Evolutionary conservation across 225 moss, liverwort and hornwort genomes (phyloP).

Genomic region (Takakia lepidozioides): DNA sequence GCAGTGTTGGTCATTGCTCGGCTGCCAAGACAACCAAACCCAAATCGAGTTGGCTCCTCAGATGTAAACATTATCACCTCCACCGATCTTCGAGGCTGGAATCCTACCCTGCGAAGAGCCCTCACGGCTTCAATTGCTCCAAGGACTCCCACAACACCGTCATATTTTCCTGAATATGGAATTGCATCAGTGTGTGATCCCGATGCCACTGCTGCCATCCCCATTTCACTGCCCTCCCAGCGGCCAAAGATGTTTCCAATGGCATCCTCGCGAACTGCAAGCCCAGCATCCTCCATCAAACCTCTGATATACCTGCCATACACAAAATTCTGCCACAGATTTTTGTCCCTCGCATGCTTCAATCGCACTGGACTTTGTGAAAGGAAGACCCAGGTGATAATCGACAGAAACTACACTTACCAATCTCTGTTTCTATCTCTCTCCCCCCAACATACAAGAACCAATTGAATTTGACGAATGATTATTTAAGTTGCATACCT

Average conservation of each 20-base stretch:
- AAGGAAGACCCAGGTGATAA: neutral
- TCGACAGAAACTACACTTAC: neutral
- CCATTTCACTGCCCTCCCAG: constrained; percentile 64
- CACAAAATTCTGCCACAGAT: neutral
- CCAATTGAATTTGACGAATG: neutral
- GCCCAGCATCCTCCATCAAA: constrained; percentile 65
- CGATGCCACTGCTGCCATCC: constrained; percentile 55
- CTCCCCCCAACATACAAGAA: neutral
- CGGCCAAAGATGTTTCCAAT: constrained; percentile 78
- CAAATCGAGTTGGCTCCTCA: constrained; percentile 97
- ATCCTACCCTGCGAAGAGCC: constrained; percentile 51
- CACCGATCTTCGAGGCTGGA: constrained; percentile 56
- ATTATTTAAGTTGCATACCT: constrained; percentile 17
- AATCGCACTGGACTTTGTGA: no score
- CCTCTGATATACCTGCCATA: constrained; percentile 61
- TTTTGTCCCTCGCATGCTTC: neutral
- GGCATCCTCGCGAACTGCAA: constrained; percentile 71
- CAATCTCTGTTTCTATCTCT: neutral
- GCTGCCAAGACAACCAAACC: constrained; percentile 97
- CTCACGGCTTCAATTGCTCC: constrained; percentile 81
- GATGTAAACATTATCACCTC: constrained; percentile 96
- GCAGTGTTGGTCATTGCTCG: constrained; percentile 65
- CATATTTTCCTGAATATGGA: constrained; percentile 85
- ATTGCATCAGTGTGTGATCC: constrained; percentile 93
- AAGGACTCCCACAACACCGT: constrained; percentile 81